phyloP scores from a whole-genome alignment of 148 eudicot species.

The Camellia japonica region DNA sequence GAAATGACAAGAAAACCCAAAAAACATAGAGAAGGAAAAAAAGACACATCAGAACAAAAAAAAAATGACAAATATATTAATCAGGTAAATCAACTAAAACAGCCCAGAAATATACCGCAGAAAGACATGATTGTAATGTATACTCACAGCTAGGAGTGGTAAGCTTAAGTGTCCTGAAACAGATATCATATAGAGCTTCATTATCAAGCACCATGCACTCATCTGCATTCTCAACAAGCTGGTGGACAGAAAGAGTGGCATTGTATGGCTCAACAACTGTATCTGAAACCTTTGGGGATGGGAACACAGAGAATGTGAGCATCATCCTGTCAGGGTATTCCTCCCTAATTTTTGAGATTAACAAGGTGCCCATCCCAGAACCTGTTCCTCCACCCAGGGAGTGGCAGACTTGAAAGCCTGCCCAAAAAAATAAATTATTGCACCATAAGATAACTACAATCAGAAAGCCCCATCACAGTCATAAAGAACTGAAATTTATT shows the following conservation, averaged over 20 bases:
- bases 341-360: background rate
- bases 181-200: too few species aligned
- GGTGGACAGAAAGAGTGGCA: slow-evolving; percentile 1
- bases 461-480: too few species aligned
- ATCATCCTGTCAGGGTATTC: too few species aligned
- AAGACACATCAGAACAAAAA: background rate
- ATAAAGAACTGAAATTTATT: too few species aligned
- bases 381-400: slow-evolving; percentile 1
- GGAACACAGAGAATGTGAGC: too few species aligned
- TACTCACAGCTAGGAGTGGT: slow-evolving; percentile 5
- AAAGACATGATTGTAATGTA: background rate
- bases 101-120: background rate
- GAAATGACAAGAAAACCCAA: too few species aligned
- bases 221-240: slow-evolving; percentile 4
- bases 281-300: background rate
- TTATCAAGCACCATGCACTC: slow-evolving; percentile 1
- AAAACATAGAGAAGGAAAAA: background rate
- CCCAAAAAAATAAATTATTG: background rate
- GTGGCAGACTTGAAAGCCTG: slow-evolving; percentile 5
- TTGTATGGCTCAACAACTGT: slow-evolving; percentile 5
- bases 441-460: too few species aligned
- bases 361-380: background rate
- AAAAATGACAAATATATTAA: background rate
- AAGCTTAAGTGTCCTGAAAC: background rate
- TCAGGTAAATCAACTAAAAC: background rate